Base-by-base conservation (phyloP, 2,329 filamentous ascomycete genomes). In the Botrytis cinerea region DNA sequence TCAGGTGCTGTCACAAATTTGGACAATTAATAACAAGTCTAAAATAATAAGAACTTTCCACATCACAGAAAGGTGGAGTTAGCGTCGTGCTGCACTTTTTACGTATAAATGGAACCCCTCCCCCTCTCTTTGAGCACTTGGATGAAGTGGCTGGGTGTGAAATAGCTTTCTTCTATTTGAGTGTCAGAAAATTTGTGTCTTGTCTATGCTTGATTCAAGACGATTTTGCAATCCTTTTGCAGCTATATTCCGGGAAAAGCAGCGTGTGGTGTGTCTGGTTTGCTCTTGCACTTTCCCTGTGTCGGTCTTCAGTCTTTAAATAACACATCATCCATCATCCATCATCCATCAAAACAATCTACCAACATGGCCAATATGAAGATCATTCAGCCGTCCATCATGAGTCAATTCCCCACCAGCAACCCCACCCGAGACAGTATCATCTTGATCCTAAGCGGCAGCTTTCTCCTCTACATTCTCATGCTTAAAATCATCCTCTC, bases 381-480 rank as follows among this genome's bases (percentile, higher is more conserved):
- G 6, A 35, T 12, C 28, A 40, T 22, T 35, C 25, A 68, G 28
- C 46, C 16, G 22, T 25, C 32, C 51, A 61, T 25, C 40, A 70
- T 70, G 68, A 5, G 8, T 64, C 35, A 32, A 7, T 28, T 40
- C 28, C n/a, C 40, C 12, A 12, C 32, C 16, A 66, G 12, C 20
- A 25, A 43, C 7, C 57, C 70, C 60, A 48, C 72, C n/a, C 48
- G 68, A 14, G 18, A 48, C 32, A 48, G 72, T 7, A 18, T 61
- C 54, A 4, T 73, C 59, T 10, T 72, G 25, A 38, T 66, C 18
- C 32, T 73, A 35, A 64, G 70, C 60, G 40, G 20, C 46, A 59
- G 66, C 48, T 77, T 73, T 71, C 38, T 75, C 28, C 16, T 78
- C 12, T 72, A 74, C 54, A 60, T 9, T 22, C 28, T 77, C 40